Evolutionary conservation across 2,329 filamentous ascomycete genomes (phyloP), one percentile per base, ranked within the genome.

Genomic region (Colletotrichum costaricense): DNA sequence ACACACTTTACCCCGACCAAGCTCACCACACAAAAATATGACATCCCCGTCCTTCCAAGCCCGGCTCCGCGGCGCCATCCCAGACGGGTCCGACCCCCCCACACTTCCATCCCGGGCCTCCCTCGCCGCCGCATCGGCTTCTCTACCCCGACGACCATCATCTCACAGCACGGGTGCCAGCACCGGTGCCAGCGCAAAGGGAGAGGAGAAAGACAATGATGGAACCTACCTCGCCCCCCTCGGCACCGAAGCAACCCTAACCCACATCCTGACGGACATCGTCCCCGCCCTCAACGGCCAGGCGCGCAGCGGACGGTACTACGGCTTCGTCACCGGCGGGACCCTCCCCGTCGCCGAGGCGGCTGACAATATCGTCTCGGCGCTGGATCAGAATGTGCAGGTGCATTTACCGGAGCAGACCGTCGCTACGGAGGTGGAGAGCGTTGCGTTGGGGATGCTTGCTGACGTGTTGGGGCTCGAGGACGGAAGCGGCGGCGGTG

Each of bases 241-340:
- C 6, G 76, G 84, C 79, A 63, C 78, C 71, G 70, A 77, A 2
- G 78, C 78, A 7, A 81, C 84, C 5, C 75, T 86, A 19, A 62
- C 78, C 14, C 88, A 91, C 79, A 84, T 90, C 46, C 77, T 84
- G 11, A 38, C 76, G 8, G 81, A 84, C 72, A 82, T 90, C 69
- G 82, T 88, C 54, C 88, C 89, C 2, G 93, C 88, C 1, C 88
- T 97, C 72, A 95, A 92, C 77, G 88, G 87, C 19, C 89, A 91
- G 78, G 92, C 90, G 76, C 87, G 89, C 55, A 91, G 89, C 56
- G 82, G 90, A 12, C 90, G 91, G 67, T 97, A 97, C 86, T 97
- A 94, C 81, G 95, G 95, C 72, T 98, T 98, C 80, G 93, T 98
- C 6, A 97, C 93, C 0, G 96, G 96, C 57, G 93, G 94, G 16